Base-by-base conservation (phyloP, 140 eudicot species). In the Flaveria floridana region DNA sequence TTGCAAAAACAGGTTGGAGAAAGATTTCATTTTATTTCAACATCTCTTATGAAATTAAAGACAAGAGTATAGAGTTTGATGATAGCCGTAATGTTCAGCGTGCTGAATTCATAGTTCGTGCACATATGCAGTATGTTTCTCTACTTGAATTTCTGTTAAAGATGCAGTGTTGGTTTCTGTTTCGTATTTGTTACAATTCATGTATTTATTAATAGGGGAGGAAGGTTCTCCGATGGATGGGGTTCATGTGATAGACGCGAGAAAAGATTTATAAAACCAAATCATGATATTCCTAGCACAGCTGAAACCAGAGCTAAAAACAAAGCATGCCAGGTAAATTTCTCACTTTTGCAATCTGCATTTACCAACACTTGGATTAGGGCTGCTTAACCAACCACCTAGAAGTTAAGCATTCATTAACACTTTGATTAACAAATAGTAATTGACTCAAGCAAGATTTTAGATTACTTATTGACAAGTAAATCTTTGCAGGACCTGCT, bases 221-320 rank as follows among this genome's bases (percentile, higher is more conserved):
- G 99, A 47, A 91, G 99, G 71, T 94, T 90, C 57, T 94, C 97
- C 37, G 99, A 94, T 81, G 99, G 95, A 75, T 94, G 99, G 97
- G 99, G 99, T 42, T 94, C 99, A 18, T 91, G 96, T 80, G 99
- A 94, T 72, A 83, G 87, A 63, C 91, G 96, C 8, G 99, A 94
- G 84, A 94, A 94, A 91, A 88, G 76, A 80, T 94, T 94, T 76
- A 18, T 78, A 42, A 91, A 94, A 78, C 96, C 99, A 65, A 94
- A 94, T 78, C 89, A 90, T 82, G 99, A 94, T 80, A 85, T 94
- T 84, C 97, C 99, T 50, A 88, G 97, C 84, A 94, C 97, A 1
- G 99, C 99, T 46, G 99, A 94, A 87, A 95, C 99, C 71, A 91
- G 99, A 82, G 97, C 99, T 0, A 91, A 95, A 80, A 95, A 95